These are phyloP conservation scores for Lenzites betulinus DNA, from an alignment of 768 basidiomycete genomes.

Conservation along the genomic window DNA sequence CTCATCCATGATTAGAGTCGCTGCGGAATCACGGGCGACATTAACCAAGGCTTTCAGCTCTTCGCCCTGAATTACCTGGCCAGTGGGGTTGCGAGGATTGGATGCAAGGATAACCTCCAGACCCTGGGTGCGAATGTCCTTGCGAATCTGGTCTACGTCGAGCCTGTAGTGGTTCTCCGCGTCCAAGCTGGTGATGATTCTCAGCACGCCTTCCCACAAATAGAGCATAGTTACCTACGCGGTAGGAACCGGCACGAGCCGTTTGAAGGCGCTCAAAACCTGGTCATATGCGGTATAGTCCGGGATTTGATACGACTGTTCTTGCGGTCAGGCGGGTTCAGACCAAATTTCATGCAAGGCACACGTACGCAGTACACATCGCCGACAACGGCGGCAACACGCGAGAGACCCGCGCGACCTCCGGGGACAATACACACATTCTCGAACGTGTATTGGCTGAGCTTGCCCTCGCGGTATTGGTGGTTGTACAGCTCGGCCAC, in stretches of 20 bases:
- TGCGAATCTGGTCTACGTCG: conserved; percentile 74
- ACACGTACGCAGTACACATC: conserved; percentile 67
- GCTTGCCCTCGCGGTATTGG: conserved; percentile 80
- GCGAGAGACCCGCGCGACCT: conserved; percentile 85
- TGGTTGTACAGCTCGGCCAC: conserved; percentile 90
- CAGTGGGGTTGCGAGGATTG: conserved; percentile 96
- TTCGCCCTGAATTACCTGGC: conserved; percentile 82
- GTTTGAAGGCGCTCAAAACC: conserved; percentile 81
- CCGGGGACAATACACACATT: conserved; percentile 96
- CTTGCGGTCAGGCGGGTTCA: conserved; percentile 11
- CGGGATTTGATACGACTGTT: conserved; percentile 83
- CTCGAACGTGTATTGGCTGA: conserved; percentile 85
- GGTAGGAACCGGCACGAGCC: conserved; percentile 89
- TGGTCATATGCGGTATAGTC: conserved; percentile 92
- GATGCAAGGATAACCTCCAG: conserved; percentile 84
- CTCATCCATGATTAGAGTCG: conserved; percentile 85
- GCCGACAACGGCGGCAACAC: conserved; percentile 89
- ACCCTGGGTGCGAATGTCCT: conserved; percentile 82
- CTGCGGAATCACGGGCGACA: conserved; percentile 65
- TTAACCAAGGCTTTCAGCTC: conserved; percentile 81
- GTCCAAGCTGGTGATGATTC: conserved; percentile 42
- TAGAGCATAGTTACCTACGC: conserved; percentile 50
- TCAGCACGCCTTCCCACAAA: neutral
- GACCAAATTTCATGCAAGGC: neutral
- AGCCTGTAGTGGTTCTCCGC: conserved; percentile 62